Base-by-base conservation (phyloP, 306 rosid species). In the Citrullus amarus region DNA sequence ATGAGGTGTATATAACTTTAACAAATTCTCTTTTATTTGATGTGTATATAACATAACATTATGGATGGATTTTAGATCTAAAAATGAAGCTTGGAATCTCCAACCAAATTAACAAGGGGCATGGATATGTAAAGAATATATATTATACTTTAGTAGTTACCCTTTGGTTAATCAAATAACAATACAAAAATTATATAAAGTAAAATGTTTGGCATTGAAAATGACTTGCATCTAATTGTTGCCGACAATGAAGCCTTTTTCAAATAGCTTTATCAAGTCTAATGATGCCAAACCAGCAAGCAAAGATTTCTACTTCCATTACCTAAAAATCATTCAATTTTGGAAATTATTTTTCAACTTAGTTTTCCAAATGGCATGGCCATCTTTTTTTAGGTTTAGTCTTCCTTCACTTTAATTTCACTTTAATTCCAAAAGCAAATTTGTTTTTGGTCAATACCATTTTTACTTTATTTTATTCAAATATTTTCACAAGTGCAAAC, bases 231-330 rank as follows among this genome's bases (percentile, higher is more conserved):
- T 71, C 77, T 50, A 71, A 71, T 14, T 15, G 55, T 48, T 48
- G 25, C 59, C 25, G 77, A 71, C 77, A 71, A 43, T 13, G 39
- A 71, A 48, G 77, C 16, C 54, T 43, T 25, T 25, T 69, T 69
- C 12, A 25, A 71, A 28, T 48, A 71, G 36, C 43, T 71, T 71
- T 48, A 25, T 25, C 59, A 6, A 71, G 58, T 44, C 41, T 71
- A 71, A 71, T 71, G 77, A 71, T 71, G 58, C 77, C 59, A 71
- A 71, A 71, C 77, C 58, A 71, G 20, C 77, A 48, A 71, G 59
- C 77, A 71, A 25, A 71, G 59, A 71, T 71, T 14, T 71, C 77
- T 25, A 71, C 56, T 25, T 20, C 76, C 76, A 56, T 20, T 70
- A 44, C 12, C 58, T 58, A 48, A 48, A 71, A 71, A 71, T 9